Evolutionary conservation across 78 protist genomes (phyloP).

Genomic region (slime mould (Dictyostelium discoideum)): DNA sequence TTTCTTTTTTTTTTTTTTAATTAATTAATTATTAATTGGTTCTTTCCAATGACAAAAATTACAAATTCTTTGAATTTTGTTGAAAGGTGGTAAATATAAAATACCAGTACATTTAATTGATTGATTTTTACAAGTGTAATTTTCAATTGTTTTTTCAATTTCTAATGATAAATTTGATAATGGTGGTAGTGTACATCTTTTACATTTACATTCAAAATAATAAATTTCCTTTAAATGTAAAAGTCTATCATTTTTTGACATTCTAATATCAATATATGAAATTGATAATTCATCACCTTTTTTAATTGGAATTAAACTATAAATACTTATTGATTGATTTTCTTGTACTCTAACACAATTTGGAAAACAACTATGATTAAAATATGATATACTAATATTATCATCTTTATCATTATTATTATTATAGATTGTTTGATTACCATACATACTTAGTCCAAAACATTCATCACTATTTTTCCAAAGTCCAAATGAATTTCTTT

Average conservation of each 20-base stretch:
- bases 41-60: slow-evolving; percentile 56
- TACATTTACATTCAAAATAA: slow-evolving; percentile 33
- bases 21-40: neutral
- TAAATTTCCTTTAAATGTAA: neutral
- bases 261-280: neutral
- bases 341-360: slow-evolving; percentile 40
- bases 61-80: neutral
- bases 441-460: slow-evolving; percentile 35
- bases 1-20: too few relatives aligned
- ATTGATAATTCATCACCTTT: slow-evolving; percentile 22
- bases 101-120: slow-evolving; percentile 11
- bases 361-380: slow-evolving; percentile 70
- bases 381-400: slow-evolving; percentile 4
- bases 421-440: neutral
- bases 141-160: neutral
- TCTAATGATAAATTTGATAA: neutral
- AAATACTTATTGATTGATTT: neutral
- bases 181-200: neutral
- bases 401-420: neutral
- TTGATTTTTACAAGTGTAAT: slow-evolving; percentile 13
- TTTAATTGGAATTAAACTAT: slow-evolving; percentile 6
- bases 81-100: neutral
- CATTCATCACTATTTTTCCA: slow-evolving; percentile 31
- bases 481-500: slow-evolving; percentile 53
- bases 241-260: neutral